These are phyloP conservation scores for Ophiocordyceps australis DNA, from an alignment of 2,329 filamentous ascomycete genomes.

Conservation along the genomic window DNA sequence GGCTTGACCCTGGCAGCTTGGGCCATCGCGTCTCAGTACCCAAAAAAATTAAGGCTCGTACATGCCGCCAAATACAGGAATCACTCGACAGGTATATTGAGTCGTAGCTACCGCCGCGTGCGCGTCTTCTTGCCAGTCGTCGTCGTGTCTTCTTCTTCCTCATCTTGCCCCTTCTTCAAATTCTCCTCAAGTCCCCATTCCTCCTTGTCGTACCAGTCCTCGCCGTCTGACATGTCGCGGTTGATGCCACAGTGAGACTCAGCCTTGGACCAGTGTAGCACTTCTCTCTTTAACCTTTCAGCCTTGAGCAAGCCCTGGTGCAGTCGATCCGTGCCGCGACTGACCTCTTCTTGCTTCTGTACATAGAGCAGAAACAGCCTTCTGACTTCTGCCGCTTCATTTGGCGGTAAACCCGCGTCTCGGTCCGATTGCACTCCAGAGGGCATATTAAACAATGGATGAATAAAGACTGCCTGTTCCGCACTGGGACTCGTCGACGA, in stretches of 20 bases:
- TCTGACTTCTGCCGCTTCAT: slow-evolving; percentile 64
- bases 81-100: too few relatives aligned
- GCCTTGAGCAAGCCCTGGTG: slow-evolving; percentile 55
- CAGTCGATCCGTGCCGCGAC: slow-evolving; percentile 48
- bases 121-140: slow-evolving; percentile 43
- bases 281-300: slow-evolving; percentile 51
- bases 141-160: slow-evolving; percentile 58
- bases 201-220: slow-evolving; percentile 77
- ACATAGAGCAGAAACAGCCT: slow-evolving; percentile 58
- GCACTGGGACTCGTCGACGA: too few relatives aligned
- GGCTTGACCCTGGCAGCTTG: too few relatives aligned
- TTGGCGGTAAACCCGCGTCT: slow-evolving; percentile 51
- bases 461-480: too few relatives aligned
- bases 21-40: too few relatives aligned
- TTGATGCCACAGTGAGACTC: slow-evolving; percentile 52
- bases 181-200: slow-evolving; percentile 61
- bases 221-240: slow-evolving; percentile 67
- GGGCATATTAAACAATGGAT: slow-evolving; percentile 58
- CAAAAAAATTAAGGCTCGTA: too few relatives aligned
- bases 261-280: slow-evolving; percentile 60
- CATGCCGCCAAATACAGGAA: too few relatives aligned
- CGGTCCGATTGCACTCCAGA: slow-evolving; percentile 43
- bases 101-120: slow-evolving; percentile 26
- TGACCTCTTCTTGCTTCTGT: slow-evolving; percentile 74
- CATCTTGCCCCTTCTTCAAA: slow-evolving; percentile 64